These are phyloP conservation scores for Talaromyces proteolyticus DNA, from an alignment of 495 filamentous ascomycete genomes.

Conservation along the genomic window DNA sequence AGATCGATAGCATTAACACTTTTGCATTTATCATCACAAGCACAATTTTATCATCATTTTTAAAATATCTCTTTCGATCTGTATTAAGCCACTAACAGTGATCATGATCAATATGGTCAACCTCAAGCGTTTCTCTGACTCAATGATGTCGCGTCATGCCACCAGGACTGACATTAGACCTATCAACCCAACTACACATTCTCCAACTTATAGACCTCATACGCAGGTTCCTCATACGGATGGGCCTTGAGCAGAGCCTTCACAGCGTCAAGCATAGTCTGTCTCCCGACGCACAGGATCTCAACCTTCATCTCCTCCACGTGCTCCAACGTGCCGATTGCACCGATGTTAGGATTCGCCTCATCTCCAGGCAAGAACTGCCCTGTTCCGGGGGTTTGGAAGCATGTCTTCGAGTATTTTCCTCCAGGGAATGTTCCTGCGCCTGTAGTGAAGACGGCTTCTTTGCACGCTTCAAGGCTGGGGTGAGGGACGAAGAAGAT, in stretches of 20 bases:
- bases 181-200: conserved; percentile 39
- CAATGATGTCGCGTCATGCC: background rate
- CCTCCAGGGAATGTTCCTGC: conserved; percentile 38
- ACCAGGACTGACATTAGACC: too few species aligned
- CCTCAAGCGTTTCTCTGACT: background rate
- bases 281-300: conserved; percentile 44
- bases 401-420: conserved; percentile 36
- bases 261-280: conserved; percentile 39
- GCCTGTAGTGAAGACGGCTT: conserved; percentile 38
- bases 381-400: conserved; percentile 30
- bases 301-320: conserved; percentile 49
- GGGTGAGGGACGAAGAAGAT: conserved; percentile 40
- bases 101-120: background rate
- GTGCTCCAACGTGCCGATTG: conserved; percentile 31
- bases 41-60: background rate
- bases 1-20: background rate
- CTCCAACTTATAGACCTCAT: conserved; percentile 70
- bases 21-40: background rate
- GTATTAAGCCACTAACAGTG: too few species aligned
- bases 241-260: conserved; percentile 51
- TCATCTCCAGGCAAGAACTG: conserved; percentile 36
- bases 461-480: conserved; percentile 35
- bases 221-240: conserved; percentile 73
- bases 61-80: too few species aligned
- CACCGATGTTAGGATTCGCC: conserved; percentile 34